Evolutionary conservation across 2,329 filamentous ascomycete species (phyloP).

Genomic region (Camptophora hylomeconis): DNA sequence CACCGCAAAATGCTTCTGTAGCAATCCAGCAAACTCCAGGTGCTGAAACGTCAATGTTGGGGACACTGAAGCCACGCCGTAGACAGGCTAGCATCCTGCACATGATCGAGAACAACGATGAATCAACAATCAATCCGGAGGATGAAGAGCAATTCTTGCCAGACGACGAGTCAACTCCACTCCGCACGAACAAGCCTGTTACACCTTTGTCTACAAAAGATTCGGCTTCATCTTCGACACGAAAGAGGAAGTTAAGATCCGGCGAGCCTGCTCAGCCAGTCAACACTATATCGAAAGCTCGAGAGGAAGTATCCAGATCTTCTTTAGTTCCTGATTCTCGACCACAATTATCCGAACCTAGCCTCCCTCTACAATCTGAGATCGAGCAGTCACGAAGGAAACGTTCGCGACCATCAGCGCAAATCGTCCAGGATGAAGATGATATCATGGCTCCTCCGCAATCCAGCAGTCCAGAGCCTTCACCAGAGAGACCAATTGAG

Average conservation of each 20-base stretch:
- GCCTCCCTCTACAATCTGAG: conserved; percentile 26
- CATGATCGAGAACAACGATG: conserved; percentile 10
- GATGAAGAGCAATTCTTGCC: conserved; percentile 15
- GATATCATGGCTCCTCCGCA: conserved; percentile 13
- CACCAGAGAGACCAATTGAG: not conserved
- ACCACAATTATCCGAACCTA: too few species aligned
- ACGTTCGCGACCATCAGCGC: conserved; percentile 23
- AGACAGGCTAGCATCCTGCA: conserved; percentile 17
- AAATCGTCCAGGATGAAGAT: conserved; percentile 5
- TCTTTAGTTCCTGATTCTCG: too few species aligned
- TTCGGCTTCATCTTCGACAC: too few species aligned
- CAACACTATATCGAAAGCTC: too few species aligned
- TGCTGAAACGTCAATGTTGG: conserved; percentile 14
- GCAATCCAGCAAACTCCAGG: conserved; percentile 9
- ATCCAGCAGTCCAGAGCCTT: conserved; percentile 3
- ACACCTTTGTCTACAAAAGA: too few species aligned
- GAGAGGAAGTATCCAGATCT: too few species aligned
- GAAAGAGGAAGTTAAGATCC: not conserved
- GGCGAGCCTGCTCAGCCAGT: not conserved
- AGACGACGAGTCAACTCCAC: conserved; percentile 14
- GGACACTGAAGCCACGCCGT: conserved; percentile 14
- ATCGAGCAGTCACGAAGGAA: conserved; percentile 23
- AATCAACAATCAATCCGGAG: conserved; percentile 13
- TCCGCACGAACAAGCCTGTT: too few species aligned
- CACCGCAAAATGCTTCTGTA: conserved; percentile 2